Percentiles rank a stretch among this genome's conserved stretches.
Conservation (phyloP, 148 eudicot species). For the Talinum fruticosum region DNA sequence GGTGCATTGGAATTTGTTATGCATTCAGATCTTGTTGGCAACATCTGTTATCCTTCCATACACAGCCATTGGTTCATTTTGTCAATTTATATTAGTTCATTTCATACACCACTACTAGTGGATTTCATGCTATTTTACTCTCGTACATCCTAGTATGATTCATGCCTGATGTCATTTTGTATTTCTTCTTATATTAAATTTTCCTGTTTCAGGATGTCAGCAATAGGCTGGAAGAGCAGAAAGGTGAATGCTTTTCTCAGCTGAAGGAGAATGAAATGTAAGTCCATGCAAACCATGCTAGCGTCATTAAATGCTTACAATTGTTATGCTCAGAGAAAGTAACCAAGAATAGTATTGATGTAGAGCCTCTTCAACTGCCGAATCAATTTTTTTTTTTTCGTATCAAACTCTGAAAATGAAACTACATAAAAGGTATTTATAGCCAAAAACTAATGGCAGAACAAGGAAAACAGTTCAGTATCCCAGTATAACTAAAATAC, state of each 20-base stretch:
- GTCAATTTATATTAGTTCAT: neutral
- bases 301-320: neutral
- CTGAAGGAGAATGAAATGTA: slow-evolving; percentile 95
- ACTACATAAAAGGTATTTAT: no score
- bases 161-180: slow-evolving; percentile 9
- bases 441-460: no score
- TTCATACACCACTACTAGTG: neutral
- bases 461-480: no score
- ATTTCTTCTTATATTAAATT: neutral
- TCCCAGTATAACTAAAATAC: no score
- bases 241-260: slow-evolving; percentile 79
- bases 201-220: slow-evolving; percentile 66
- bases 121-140: neutral
- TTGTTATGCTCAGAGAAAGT: neutral
- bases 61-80: neutral
- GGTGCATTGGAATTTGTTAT: neutral
- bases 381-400: neutral
- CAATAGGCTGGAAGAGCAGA: slow-evolving; percentile 86
- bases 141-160: neutral
- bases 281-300: slow-evolving; percentile 28
- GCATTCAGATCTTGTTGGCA: neutral
- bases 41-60: neutral
- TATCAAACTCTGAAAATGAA: neutral
- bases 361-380: neutral
- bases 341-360: neutral